phyloP scores from a whole-genome alignment of 2,329 filamentous ascomycete species.

The Alternaria angustiovoidea region DNA sequence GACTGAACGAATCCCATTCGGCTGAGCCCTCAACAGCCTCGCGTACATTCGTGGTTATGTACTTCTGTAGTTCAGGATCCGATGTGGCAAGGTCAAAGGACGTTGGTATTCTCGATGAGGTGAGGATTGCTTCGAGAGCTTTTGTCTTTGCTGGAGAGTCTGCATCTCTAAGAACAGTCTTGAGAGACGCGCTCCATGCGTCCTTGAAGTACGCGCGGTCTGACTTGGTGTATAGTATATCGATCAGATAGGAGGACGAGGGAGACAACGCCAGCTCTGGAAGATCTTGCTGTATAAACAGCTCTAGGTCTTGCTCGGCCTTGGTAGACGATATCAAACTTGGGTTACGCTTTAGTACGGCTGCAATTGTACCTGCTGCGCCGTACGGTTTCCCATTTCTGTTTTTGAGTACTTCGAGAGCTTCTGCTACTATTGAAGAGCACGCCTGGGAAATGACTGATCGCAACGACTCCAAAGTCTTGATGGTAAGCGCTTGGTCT shows the following conservation, averaged over 20 bases:
- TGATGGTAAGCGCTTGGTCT: slow-evolving; percentile 24
- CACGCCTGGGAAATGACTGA: slow-evolving; percentile 46
- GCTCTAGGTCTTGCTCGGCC: slow-evolving; percentile 52
- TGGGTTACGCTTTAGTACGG: slow-evolving; percentile 57
- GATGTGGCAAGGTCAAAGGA: slow-evolving; percentile 47
- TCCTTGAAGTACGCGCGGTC: slow-evolving; percentile 39
- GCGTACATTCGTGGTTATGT: slow-evolving; percentile 42
- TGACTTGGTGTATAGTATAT: slow-evolving; percentile 65
- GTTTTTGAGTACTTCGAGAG: slow-evolving; percentile 59
- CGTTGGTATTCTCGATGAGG: slow-evolving; percentile 46
- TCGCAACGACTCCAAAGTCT: slow-evolving; percentile 16
- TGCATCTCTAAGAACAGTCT: slow-evolving; percentile 33
- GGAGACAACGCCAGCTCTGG: slow-evolving; percentile 70
- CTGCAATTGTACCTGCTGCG: slow-evolving; percentile 66
- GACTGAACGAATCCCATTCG: slow-evolving; percentile 49
- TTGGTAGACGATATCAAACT: slow-evolving; percentile 52
- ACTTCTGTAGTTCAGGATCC: slow-evolving; percentile 48
- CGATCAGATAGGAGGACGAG: slow-evolving; percentile 71
- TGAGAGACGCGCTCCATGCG: slow-evolving; percentile 44
- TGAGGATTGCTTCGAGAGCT: slow-evolving; percentile 45
- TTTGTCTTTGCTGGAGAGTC: slow-evolving; percentile 40
- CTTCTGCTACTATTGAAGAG: slow-evolving; percentile 56
- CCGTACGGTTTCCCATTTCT: slow-evolving; percentile 73
- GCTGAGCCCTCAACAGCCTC: slow-evolving; percentile 41
- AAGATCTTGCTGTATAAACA: slow-evolving; percentile 65